Conservation (phyloP, 148 eudicot species). For the Cornus suecica region DNA sequence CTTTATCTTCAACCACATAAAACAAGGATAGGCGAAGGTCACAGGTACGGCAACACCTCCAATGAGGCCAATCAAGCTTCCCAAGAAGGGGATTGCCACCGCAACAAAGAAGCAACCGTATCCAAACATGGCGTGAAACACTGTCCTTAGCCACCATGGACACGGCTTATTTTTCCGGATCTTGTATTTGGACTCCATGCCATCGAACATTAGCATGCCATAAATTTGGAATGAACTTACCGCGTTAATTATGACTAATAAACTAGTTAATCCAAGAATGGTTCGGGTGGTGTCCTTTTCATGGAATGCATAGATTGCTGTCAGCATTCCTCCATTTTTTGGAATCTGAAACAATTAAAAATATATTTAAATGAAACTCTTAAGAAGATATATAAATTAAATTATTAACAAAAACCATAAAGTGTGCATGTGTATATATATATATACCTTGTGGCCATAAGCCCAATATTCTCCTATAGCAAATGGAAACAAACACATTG, state of each 20-base stretch:
- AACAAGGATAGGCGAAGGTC: slow-evolving; percentile 45
- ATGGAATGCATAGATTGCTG: slow-evolving; percentile 20
- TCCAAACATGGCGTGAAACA: slow-evolving; percentile 19
- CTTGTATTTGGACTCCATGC: slow-evolving; percentile 27
- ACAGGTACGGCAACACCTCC: slow-evolving; percentile 31
- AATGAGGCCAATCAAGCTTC: slow-evolving; percentile 14
- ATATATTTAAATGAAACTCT: too few relatives aligned
- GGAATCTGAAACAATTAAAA: slow-evolving; percentile 22
- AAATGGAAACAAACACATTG: slow-evolving; percentile 16
- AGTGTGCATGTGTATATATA: too few relatives aligned
- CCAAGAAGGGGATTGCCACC: slow-evolving; percentile 38
- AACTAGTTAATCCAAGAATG: slow-evolving; percentile 17
- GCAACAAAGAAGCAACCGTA: slow-evolving; percentile 22
- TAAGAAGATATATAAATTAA: too few relatives aligned
- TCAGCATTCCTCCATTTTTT: slow-evolving; percentile 25
- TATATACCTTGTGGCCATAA: slow-evolving; percentile 15
- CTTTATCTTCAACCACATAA: slow-evolving; percentile 41
- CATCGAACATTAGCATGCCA: slow-evolving; percentile 37
- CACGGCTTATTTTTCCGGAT: slow-evolving; percentile 18
- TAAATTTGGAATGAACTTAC: slow-evolving; percentile 37
- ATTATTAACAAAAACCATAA: too few relatives aligned
- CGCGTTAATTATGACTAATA: slow-evolving; percentile 25
- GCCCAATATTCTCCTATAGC: slow-evolving; percentile 21
- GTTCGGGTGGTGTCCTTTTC: slow-evolving; percentile 14
- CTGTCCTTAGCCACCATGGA: slow-evolving; percentile 22